Evolutionary conservation across 331 rosid species (phyloP), one percentile per base, ranked within the genome.

Genomic region (Acacia pycnantha): DNA sequence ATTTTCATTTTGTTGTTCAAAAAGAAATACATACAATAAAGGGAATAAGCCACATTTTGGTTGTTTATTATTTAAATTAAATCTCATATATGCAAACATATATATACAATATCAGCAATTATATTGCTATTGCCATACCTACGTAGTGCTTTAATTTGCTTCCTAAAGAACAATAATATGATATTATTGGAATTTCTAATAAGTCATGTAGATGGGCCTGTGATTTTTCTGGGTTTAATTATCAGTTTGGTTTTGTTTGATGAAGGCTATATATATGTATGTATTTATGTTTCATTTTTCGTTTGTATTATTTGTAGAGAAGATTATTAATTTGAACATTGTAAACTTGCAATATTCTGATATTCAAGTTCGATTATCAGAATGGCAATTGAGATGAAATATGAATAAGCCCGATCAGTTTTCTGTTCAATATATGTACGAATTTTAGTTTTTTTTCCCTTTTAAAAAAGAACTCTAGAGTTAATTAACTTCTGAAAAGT

Each of bases 41-140:
- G 81, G 53, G 41, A 81, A 56, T 56, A 56, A 76, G 40, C 89
- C 94, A 82, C 90, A 80, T 86, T 87, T 82, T 70, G 79, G 88
- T 87, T 88, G 90, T 58, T 58, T 1, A 58, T 84, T 79, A 69
- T 84, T 79, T 48, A 70, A 68, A 56, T 2, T 1, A 37, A 37
- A 37, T 61, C 62, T 58, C 26, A 62, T 76, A 78, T 40, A 68
- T 54, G n/a, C 11, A 73, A 37, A 35, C 6, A 24, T 15, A 29
- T 62, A 18, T 53, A 8, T 2, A 18, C 61, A 21, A 0, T 56
- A 21, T 21, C 26, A 53, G 8, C 61, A 53, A 53, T 53, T 53
- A 53, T 56, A 56, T n/a, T n/a, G 64, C 5, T 50, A 50, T 50
- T 50, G 56, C n/a, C 56, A 16, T 50, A 5, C 21, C 8, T 15